phyloP scores from a whole-genome alignment of 805 yeast genomes.

The Cyberlindnera maclurae region DNA sequence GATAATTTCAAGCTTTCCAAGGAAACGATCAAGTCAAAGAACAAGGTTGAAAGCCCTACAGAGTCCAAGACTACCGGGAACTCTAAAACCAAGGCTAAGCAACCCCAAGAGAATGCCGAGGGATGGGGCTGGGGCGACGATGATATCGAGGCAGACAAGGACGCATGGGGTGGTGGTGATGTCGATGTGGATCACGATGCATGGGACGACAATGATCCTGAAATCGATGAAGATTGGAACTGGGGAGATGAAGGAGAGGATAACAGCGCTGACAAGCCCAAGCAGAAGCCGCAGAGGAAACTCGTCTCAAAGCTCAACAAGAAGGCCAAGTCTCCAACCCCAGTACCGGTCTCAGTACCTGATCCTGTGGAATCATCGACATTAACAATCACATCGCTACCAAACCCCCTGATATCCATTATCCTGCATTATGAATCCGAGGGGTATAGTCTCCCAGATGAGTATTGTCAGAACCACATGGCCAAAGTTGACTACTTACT shows the following conservation, averaged over 20 bases:
- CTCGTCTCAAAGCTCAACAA: constrained; percentile 17
- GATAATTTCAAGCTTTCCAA: not conserved
- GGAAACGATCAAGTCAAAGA: not conserved
- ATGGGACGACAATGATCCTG: not conserved
- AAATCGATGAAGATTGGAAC: not conserved
- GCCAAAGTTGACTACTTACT: constrained; percentile 14
- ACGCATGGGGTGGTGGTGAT: constrained; percentile 19
- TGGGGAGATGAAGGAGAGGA: constrained; percentile 1
- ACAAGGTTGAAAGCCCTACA: too few species aligned
- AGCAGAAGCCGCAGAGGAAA: constrained; percentile 8
- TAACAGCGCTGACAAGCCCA: not conserved
- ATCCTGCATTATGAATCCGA: constrained; percentile 14
- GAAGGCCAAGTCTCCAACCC: constrained; percentile 9
- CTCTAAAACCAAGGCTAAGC: too few species aligned
- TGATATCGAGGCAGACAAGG: constrained; percentile 16
- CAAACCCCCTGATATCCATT: constrained; percentile 13
- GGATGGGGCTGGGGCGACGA: too few species aligned
- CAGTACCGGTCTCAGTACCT: constrained; percentile 7
- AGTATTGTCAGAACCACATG: constrained; percentile 9
- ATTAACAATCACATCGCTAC: not conserved
- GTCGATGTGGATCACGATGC: constrained; percentile 1
- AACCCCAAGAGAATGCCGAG: too few species aligned
- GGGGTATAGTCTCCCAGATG: constrained; percentile 4
- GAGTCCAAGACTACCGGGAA: too few species aligned
- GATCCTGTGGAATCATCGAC: not conserved